A percentile compares a stretch with the other conserved stretches of the same genome.
These are phyloP conservation scores for Aureobasidium sp. DNA, from an alignment of 2,329 filamentous ascomycete species.

Conservation along the genomic window DNA sequence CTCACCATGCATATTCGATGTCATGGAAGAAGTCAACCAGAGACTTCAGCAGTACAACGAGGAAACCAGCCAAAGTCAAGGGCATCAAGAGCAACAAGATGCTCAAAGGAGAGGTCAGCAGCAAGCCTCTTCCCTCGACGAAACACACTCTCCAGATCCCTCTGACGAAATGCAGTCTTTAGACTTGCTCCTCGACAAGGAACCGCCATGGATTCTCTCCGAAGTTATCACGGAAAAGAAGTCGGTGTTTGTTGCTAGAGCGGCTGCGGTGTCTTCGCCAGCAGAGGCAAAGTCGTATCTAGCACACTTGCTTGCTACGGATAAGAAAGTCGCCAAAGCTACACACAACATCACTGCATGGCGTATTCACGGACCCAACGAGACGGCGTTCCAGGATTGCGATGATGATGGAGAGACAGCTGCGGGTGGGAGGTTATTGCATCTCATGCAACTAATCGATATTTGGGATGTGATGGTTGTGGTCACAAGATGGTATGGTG, in stretches of 20 bases:
- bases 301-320: constrained; percentile 66
- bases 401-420: constrained; percentile 96
- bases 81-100: constrained; percentile 21
- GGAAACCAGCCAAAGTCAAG: constrained; percentile 11
- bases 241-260: constrained; percentile 78
- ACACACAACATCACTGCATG: constrained; percentile 96
- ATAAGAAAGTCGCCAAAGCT: constrained; percentile 76
- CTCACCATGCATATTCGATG: constrained; percentile 79
- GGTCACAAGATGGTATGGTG: constrained; percentile 92
- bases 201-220: constrained; percentile 64
- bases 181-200: constrained; percentile 28
- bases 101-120: constrained; percentile 24
- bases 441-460: constrained; percentile 91
- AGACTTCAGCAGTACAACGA: constrained; percentile 26
- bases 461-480: constrained; percentile 89
- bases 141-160: not conserved
- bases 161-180: constrained; percentile 25
- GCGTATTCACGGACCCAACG: constrained; percentile 59
- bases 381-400: constrained; percentile 67
- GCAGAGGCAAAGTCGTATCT: constrained; percentile 64
- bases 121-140: not conserved
- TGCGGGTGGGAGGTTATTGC: constrained; percentile 74
- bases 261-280: constrained; percentile 59
- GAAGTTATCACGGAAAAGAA: constrained; percentile 70
- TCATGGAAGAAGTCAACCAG: constrained; percentile 55